Percentiles rank a stretch among this genome's conserved stretches.
Conservation (phyloP, 2,329 filamentous ascomycete species). For the Microdochium nivale region DNA sequence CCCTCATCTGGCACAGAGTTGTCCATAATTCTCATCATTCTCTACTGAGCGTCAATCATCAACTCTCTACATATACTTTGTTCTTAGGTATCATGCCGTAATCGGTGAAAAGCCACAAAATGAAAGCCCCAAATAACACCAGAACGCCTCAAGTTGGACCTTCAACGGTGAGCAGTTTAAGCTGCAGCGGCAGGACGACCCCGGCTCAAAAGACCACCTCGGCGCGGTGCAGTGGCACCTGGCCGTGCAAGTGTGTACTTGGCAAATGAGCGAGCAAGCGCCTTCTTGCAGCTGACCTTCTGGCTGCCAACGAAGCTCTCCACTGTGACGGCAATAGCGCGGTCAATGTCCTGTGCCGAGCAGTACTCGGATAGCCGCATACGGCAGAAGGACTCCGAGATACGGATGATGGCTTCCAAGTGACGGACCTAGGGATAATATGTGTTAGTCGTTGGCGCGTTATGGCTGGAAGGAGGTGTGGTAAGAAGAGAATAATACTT, state of each 20-base stretch:
- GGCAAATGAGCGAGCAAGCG: conserved; percentile 84
- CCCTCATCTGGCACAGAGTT: too few species aligned
- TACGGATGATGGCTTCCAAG: conserved; percentile 94
- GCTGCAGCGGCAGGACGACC: background rate
- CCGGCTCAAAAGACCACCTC: background rate
- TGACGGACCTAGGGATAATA: conserved; percentile 66
- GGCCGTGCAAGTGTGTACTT: conserved; percentile 69
- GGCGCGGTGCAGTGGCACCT: conserved; percentile 14
- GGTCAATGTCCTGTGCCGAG: conserved; percentile 81
- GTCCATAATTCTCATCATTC: too few species aligned
- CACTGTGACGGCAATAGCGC: conserved; percentile 92
- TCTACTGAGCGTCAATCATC: too few species aligned
- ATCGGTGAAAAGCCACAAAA: too few species aligned
- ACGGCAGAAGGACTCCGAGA: conserved; percentile 87
- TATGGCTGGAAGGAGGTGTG: background rate
- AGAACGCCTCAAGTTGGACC: background rate
- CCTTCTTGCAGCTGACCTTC: conserved; percentile 97
- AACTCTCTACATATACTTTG: too few species aligned
- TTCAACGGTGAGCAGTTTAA: background rate
- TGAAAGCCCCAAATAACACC: background rate
- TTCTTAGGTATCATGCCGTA: too few species aligned
- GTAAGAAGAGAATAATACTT: conserved; percentile 30
- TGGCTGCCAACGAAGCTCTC: conserved; percentile 94
- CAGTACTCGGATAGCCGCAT: conserved; percentile 99
- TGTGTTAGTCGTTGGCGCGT: conserved; percentile 13